Base-by-base conservation (phyloP, 1,284 basidiomycete species). In the Rhodotorula sp. region DNA sequence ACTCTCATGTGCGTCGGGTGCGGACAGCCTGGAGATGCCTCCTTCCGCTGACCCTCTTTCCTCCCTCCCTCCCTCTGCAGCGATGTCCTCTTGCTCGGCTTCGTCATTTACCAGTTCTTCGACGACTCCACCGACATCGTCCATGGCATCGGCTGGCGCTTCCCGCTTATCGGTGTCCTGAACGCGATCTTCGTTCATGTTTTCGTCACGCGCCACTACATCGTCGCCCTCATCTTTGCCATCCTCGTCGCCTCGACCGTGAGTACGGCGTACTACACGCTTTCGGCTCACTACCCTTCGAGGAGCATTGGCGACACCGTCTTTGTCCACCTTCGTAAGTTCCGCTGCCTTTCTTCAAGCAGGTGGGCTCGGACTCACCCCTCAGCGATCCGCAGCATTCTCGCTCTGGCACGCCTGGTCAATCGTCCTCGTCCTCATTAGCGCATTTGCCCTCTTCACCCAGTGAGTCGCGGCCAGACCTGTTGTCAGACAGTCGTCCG, bases 211-310 rank as follows among this genome's bases (percentile, higher is more conserved):
- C 30, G 55, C 24, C 73, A 71, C 68, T 76, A 70, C 57, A 72
- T 77, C 54, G 73, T 76, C 61, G 80, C 81, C n/a, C 81, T 82
- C 67, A 68, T 81, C 66, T 78, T 81, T n/a, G 76, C 81, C 62
- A 69, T 81, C 58, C 66, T 82, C 49, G 77, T 80, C 47, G 81
- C 81, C 6, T 78, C 77, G 27, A 73, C 76, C 36, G 80, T 82
- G n/a, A 78, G 75, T 48, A 78, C 80, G 59, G 76, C 80, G 68
- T 82, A 82, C 77, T 80, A 80, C 60, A 73, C 74, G n/a, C 74
- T 82, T 60, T 77, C 79, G 71, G 74, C 77, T 19, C 74, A 77
- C 56, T 76, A 78, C 73, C 75, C 76, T 19, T 65, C 78, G 48
- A 76, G 78, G 66, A 77, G 68, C 59, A 63, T 64, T 27, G 72